Base-by-base conservation (phyloP, 495 filamentous ascomycete species). In the Penicillium daleae region DNA sequence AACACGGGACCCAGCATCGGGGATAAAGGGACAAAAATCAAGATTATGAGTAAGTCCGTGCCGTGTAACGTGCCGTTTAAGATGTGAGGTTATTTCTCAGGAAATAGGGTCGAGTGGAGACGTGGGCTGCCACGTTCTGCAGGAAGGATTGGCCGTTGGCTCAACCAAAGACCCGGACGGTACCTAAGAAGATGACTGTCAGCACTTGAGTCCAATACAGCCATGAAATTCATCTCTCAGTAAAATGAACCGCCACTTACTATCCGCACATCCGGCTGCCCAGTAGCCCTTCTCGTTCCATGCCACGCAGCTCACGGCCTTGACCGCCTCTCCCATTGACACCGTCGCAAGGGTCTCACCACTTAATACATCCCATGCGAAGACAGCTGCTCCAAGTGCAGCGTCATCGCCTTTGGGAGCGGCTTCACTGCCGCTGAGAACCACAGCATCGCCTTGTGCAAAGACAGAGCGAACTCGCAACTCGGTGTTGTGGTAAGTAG, bases 331-430 rank as follows among this genome's bases (percentile, higher is more conserved):
- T 49, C 86, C 70, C 84, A 73, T 87, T 40, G 80, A 71, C 48
- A 93, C 67, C 56, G 78, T 84, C 26, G 86, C 82, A 56, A 89
- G 79, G 40, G 89, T 68, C 56, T 87, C 85, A 2, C 92, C 94
- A 40, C 81, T 89, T 53, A 97, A 66, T n/a, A 96, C 71, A 83
- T 97, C 93, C 92, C 94, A 98, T 13, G 88, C 91, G 82, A 90
- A 92, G 19, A 96, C 82, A 39, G 59, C 66, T 3, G 79, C 79
- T 66, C 86, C 83, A 9, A 88, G 89, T 59, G 87, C 80, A 2
- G 68, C 61, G 4, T 72, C 69, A 27, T 71, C 74, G 17, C 71
- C 76, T 32, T 76, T 73, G 0, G 49, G 49, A 27, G 74, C 66
- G 40, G 78, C 79, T 76, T 97, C 93, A 65, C 90, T 89, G n/a